Percentiles rank a stretch among this genome's conserved stretches.
phyloP scores from a whole-genome alignment of 768 basidiomycete genomes.

The Fomitopsis serialis region DNA sequence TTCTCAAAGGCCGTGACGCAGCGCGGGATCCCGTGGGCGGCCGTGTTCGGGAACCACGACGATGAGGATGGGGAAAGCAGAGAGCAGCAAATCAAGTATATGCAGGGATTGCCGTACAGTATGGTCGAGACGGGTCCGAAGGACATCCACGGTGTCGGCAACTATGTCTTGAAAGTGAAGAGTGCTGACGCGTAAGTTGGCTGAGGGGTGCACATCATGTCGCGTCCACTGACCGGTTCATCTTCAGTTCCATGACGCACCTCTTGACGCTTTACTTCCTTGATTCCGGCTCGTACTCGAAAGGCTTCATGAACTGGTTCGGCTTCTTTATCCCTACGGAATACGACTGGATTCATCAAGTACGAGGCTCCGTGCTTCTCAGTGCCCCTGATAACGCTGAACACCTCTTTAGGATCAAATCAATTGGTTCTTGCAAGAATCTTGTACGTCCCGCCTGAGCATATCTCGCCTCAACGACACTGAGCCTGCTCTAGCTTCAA shows the following conservation, averaged over 20 bases:
- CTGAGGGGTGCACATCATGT: background rate
- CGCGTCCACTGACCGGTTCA: background rate
- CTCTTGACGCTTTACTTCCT: conserved; percentile 89
- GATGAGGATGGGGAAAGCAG: conserved; percentile 61
- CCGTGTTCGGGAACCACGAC: conserved; percentile 95
- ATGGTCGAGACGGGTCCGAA: conserved; percentile 76
- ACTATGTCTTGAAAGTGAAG: conserved; percentile 81
- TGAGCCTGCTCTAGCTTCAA: conserved; percentile 35
- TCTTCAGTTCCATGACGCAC: conserved; percentile 72
- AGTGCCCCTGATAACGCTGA: background rate
- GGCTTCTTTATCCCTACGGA: conserved; percentile 63
- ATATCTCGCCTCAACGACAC: background rate
- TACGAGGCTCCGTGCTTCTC: conserved; percentile 21
- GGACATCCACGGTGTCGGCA: conserved; percentile 85
- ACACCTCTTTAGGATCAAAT: conserved; percentile 60
- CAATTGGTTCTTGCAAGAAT: conserved; percentile 86
- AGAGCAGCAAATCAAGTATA: conserved; percentile 59
- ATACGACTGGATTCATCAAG: conserved; percentile 83
- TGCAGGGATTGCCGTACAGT: conserved; percentile 83
- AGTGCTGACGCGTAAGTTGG: conserved; percentile 77
- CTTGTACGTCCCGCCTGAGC: conserved; percentile 32
- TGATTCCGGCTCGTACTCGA: conserved; percentile 79
- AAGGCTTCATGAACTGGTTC: conserved; percentile 53
- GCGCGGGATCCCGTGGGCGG: conserved; percentile 82
- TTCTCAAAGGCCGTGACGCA: conserved; percentile 75